Percentiles rank a stretch among this genome's conserved stretches.
Evolutionary conservation across 345 rosid genomes (phyloP).

Genomic region (Iberis pinnata): DNA sequence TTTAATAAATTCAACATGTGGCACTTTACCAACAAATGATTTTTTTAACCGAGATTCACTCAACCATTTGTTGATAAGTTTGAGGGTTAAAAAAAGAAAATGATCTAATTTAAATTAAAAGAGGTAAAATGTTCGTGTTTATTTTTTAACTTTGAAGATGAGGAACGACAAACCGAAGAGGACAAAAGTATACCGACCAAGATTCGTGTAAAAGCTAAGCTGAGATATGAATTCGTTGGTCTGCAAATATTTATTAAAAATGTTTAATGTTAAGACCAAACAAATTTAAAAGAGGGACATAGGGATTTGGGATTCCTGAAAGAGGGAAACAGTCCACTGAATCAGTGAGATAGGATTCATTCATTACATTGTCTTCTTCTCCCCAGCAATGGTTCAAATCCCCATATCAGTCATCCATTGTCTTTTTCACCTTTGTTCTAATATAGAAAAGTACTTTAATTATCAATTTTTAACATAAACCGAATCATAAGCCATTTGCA

Average conservation of each 20-base stretch:
- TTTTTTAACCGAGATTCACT: no score
- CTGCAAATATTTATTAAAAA: slow-evolving; percentile 16
- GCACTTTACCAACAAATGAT: no score
- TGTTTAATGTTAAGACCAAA: slow-evolving; percentile 7
- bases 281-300: slow-evolving; percentile 1
- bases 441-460: slow-evolving; percentile 1
- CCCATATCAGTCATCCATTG: slow-evolving; percentile 25
- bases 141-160: not conserved
- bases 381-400: slow-evolving; percentile 23
- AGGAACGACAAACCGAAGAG: slow-evolving; percentile 8
- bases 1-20: no score
- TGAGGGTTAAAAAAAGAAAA: no score
- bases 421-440: slow-evolving; percentile 27
- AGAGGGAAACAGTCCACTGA: slow-evolving; percentile 27
- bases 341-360: slow-evolving; percentile 26
- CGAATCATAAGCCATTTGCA: not conserved
- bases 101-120: no score
- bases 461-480: not conserved
- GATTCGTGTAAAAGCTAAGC: slow-evolving; percentile 29
- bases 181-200: slow-evolving; percentile 33
- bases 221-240: slow-evolving; percentile 31
- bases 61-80: no score
- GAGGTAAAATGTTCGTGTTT: no score
- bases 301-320: slow-evolving; percentile 17
- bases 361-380: slow-evolving; percentile 24